Evolutionary conservation across 257 asterid species (phyloP), one percentile per base, ranked within the genome.

Genomic region (Striga asiatica): DNA sequence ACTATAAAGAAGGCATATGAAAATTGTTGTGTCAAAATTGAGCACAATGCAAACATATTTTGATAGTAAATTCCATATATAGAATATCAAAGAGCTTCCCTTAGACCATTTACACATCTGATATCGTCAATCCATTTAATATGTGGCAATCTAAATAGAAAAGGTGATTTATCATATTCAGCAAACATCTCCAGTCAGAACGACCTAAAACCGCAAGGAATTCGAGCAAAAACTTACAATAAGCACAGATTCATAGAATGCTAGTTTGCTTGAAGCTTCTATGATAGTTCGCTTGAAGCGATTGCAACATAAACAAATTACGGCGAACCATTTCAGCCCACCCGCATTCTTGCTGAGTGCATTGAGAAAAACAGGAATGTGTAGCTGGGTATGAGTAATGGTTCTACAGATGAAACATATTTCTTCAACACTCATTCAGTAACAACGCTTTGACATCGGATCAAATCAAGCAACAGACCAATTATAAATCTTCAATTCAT

Each of bases 381-480:
- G 53, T 55, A 31, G 53, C 43, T n/a, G n/a, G n/a, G n/a, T n/a
- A n/a, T n/a, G n/a, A n/a, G n/a, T n/a, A n/a, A n/a, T n/a, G n/a
- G n/a, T n/a, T 22, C 39, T 48, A 61, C 51, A 43, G 17, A 21
- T 17, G 22, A 34, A 54, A 60, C 20, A 64, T n/a, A 27, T 60
- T 35, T 57, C 8, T 13, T 20, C 12, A n/a, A n/a, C n/a, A n/a
- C n/a, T 23, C 31, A 16, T 42, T 24, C 14, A 29, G 39, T 42
- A 65, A 42, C 19, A 23, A 48, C 17, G 67, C 54, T 31, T 34
- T 20, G 39, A 62, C 16, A 56, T 39, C 38, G 32, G 43, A 60
- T 32, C 46, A 43, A 8, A 58, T 47, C 54, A 43, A 39, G 17
- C 56, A n/a, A n/a, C n/a, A 63, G 38, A 50, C 21, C 64, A 54